Evolutionary conservation across 257 asterid genomes (phyloP).

Genomic region (Dorcoceras hygrometricum): DNA sequence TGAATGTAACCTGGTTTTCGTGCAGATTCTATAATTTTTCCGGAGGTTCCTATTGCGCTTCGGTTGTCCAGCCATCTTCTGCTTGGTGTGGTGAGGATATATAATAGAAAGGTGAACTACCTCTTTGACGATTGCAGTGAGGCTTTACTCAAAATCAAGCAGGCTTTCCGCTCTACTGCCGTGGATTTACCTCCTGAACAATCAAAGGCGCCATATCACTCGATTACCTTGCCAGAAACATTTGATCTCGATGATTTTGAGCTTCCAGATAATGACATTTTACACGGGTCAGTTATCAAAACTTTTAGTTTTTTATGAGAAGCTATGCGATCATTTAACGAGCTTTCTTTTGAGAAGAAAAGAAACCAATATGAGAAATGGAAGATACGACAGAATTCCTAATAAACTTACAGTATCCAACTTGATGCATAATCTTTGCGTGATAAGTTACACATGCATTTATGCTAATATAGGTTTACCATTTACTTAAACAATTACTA

Average conservation of each 20-base stretch:
- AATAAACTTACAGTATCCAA: neutral
- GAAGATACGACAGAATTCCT: neutral
- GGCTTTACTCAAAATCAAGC: constrained; percentile 88
- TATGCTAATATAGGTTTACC: neutral
- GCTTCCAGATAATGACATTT: constrained; percentile 88
- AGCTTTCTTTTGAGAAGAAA: constrained; percentile 3
- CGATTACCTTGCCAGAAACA: constrained; percentile 96
- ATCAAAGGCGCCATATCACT: constrained; percentile 96
- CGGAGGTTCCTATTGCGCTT: constrained; percentile 97
- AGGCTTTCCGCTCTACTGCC: constrained; percentile 96
- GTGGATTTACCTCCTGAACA: constrained; percentile 99
- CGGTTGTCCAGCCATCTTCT: constrained; percentile 98
- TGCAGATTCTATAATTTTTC: constrained; percentile 90
- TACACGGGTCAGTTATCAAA: constrained; percentile 67
- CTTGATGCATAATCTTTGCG: neutral
- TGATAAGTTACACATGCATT: neutral
- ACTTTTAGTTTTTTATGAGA: constrained; percentile 13
- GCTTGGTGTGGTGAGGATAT: constrained; percentile 97
- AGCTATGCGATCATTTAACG: neutral
- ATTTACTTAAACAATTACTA: too few relatives aligned
- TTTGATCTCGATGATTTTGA: constrained; percentile 99
- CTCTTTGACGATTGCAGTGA: constrained; percentile 98
- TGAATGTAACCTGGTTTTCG: constrained; percentile 27
- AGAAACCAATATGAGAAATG: neutral
- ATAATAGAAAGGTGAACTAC: constrained; percentile 88